phyloP scores from a whole-genome alignment of 306 rosid genomes.

The Rosa persica region DNA sequence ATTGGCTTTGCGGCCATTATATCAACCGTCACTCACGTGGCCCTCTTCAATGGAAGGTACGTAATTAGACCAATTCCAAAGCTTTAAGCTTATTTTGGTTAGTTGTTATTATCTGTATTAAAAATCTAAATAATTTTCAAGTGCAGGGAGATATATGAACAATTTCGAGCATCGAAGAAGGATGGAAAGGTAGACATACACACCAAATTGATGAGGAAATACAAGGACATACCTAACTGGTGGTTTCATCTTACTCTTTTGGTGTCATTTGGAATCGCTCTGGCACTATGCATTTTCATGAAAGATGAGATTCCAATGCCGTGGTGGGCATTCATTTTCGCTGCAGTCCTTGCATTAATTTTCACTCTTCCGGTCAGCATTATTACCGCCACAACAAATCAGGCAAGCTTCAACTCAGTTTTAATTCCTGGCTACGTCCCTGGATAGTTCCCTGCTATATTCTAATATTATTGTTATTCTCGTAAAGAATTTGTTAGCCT shows the following conservation, averaged over 20 bases:
- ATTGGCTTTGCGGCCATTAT: conserved; percentile 79
- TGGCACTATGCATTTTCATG: conserved; percentile 41
- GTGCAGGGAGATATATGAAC: conserved; percentile 64
- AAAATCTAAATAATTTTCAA: not conserved
- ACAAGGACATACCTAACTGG: conserved; percentile 77
- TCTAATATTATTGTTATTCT: not conserved
- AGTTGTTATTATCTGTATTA: not conserved
- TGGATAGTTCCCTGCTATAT: not conserved
- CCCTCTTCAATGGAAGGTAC: conserved; percentile 73
- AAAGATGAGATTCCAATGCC: conserved; percentile 41
- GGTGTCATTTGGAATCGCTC: conserved; percentile 46
- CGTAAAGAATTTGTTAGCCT: not conserved
- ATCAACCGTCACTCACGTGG: conserved; percentile 68
- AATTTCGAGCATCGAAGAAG: conserved; percentile 46
- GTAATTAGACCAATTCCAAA: not conserved
- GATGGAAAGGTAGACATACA: conserved; percentile 65
- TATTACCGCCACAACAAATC: conserved; percentile 47
- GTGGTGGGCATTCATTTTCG: conserved; percentile 40
- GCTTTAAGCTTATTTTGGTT: not conserved
- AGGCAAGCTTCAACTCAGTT: conserved; percentile 11
- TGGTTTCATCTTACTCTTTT: conserved; percentile 62
- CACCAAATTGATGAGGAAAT: conserved; percentile 66
- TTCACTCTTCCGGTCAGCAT: conserved; percentile 46
- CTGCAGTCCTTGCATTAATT: conserved; percentile 30
- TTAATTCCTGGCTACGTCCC: too few relatives aligned